phyloP scores from a whole-genome alignment of 768 basidiomycete genomes.

The Leccinum olivaceopallidum region DNA sequence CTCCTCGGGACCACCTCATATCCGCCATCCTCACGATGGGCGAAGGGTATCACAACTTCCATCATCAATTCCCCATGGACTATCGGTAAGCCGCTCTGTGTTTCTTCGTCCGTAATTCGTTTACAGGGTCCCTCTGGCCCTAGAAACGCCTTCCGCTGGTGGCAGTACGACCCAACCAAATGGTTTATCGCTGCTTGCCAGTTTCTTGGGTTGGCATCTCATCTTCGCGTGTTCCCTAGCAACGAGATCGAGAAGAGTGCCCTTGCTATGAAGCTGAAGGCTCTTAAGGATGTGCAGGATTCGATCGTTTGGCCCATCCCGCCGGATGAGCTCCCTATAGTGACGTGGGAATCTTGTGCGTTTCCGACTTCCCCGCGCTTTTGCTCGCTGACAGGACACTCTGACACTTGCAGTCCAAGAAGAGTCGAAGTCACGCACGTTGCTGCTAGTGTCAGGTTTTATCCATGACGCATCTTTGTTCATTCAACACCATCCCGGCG shows the following conservation, averaged over 20 bases:
- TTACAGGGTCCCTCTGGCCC: slow-evolving; percentile 7
- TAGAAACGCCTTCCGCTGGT: slow-evolving; percentile 75
- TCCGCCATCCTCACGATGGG: slow-evolving; percentile 82
- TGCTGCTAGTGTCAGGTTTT: slow-evolving; percentile 81
- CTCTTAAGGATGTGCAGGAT: slow-evolving; percentile 64
- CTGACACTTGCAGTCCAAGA: slow-evolving; percentile 50
- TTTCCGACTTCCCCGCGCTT: slow-evolving; percentile 11
- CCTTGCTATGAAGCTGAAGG: slow-evolving; percentile 81
- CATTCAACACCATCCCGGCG: slow-evolving; percentile 79
- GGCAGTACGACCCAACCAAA: slow-evolving; percentile 70
- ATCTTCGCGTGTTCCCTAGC: slow-evolving; percentile 82
- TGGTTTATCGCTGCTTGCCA: slow-evolving; percentile 78
- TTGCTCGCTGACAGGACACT: slow-evolving; percentile 1
- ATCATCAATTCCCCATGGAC: slow-evolving; percentile 87
- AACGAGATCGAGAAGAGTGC: slow-evolving; percentile 86
- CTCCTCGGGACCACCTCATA: slow-evolving; percentile 75
- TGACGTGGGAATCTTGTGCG: slow-evolving; percentile 82
- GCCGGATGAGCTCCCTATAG: slow-evolving; percentile 64
- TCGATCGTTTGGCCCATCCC: slow-evolving; percentile 59
- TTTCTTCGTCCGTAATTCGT: not conserved
- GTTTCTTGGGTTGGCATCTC: slow-evolving; percentile 67
- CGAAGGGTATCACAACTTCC: slow-evolving; percentile 72
- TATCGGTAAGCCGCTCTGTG: slow-evolving; percentile 31
- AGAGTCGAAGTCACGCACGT: slow-evolving; percentile 60
- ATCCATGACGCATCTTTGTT: slow-evolving; percentile 83